Evolutionary conservation across 2,329 filamentous ascomycete genomes (phyloP).

Genomic region (Colletotrichum sp.): DNA sequence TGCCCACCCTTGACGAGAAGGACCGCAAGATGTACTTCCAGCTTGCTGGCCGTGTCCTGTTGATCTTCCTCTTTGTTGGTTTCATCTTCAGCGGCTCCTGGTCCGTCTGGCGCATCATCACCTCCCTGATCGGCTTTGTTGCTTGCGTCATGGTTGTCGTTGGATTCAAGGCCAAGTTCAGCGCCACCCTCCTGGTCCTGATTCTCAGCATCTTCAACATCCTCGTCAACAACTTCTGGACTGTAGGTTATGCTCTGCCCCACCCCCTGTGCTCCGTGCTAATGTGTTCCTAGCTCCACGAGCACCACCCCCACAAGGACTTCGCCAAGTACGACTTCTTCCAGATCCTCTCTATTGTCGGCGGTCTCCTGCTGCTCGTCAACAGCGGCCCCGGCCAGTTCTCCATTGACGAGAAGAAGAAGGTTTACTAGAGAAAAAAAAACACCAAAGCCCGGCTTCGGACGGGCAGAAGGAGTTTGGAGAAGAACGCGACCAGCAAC

Average conservation of each 20-base stretch:
- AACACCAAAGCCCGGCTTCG: not conserved
- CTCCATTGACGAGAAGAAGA: slow-evolving; percentile 99
- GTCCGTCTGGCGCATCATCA: slow-evolving; percentile 85
- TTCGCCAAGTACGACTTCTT: slow-evolving; percentile 99
- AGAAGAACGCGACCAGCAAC: not conserved
- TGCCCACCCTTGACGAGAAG: slow-evolving; percentile 96
- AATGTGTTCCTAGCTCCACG: slow-evolving; percentile 72
- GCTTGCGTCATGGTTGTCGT: slow-evolving; percentile 99
- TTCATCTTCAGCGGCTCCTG: slow-evolving; percentile 96
- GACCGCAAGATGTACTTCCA: slow-evolving; percentile 99
- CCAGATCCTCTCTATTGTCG: slow-evolving; percentile 98
- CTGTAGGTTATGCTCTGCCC: slow-evolving; percentile 63
- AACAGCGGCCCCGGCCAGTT: slow-evolving; percentile 98
- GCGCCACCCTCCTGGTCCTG: slow-evolving; percentile 91
- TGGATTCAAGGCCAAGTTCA: slow-evolving; percentile 99
- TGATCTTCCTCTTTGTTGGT: slow-evolving; percentile 97
- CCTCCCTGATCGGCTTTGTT: slow-evolving; percentile 83
- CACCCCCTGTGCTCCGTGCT: not conserved
- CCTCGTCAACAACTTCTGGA: slow-evolving; percentile 99
- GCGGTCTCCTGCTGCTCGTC: slow-evolving; percentile 92
- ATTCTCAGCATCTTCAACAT: slow-evolving; percentile 97
- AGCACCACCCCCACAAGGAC: slow-evolving; percentile 98
- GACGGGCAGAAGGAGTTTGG: not conserved
- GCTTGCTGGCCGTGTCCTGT: slow-evolving; percentile 89
- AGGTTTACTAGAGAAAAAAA: slow-evolving; percentile 77